Conservation (phyloP, 495 filamentous ascomycete genomes). For the Aspergillus homomorphus region DNA sequence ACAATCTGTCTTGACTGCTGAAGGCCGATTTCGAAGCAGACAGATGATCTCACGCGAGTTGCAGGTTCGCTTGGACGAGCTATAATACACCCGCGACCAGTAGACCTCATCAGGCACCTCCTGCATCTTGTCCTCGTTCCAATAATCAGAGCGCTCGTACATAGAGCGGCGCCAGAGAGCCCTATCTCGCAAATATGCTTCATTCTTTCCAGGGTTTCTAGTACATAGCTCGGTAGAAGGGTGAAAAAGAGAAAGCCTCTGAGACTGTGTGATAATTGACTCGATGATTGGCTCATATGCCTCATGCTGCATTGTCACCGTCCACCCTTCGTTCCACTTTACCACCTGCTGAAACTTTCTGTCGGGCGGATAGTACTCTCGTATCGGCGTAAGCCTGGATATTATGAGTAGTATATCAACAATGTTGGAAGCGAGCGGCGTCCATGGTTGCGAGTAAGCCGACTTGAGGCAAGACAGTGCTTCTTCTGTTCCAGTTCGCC, state of each 20-base stretch:
- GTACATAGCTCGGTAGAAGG: background rate
- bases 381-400: conserved; percentile 48
- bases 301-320: conserved; percentile 54
- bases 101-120: conserved; percentile 13
- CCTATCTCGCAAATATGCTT: conserved; percentile 31
- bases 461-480: conserved; percentile 44
- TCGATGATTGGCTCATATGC: conserved; percentile 37
- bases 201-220: background rate
- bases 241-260: conserved; percentile 30
- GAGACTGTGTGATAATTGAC: conserved; percentile 39
- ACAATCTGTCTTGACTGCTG: conserved; percentile 16
- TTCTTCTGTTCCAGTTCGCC: conserved; percentile 60
- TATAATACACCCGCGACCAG: conserved; percentile 10
- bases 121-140: background rate
- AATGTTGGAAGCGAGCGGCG: conserved; percentile 32
- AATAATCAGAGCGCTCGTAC: conserved; percentile 33
- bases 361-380: conserved; percentile 55
- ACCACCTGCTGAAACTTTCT: conserved; percentile 49
- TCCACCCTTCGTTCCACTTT: conserved; percentile 41
- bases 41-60: conserved; percentile 30
- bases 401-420: conserved; percentile 40
- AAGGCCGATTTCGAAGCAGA: conserved; percentile 27
- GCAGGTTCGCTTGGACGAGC: background rate
- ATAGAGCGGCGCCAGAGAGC: conserved; percentile 34
- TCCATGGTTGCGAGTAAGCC: conserved; percentile 50